Evolutionary conservation across 805 yeast species (phyloP).

Genomic region (Saccharomycopsis sp.): DNA sequence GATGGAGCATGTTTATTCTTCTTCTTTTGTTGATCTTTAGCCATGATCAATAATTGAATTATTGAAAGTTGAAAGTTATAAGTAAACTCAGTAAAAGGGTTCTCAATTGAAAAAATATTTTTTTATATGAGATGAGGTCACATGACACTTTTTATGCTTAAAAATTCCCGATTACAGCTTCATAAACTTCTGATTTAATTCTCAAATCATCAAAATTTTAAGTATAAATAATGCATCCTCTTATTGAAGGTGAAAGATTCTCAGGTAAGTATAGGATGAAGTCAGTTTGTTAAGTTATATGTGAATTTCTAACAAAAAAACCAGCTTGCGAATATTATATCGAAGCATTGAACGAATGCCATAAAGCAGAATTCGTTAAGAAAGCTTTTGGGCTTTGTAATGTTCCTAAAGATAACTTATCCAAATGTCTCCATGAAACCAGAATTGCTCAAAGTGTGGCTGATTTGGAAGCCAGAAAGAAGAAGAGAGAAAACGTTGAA

Average conservation of each 20-base stretch:
- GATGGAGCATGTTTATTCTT: constrained; percentile 47
- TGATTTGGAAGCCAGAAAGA: constrained; percentile 38
- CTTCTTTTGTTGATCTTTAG: constrained; percentile 2
- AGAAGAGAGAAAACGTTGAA: constrained; percentile 44
- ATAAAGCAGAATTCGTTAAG: constrained; percentile 52
- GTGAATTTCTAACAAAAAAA: constrained; percentile 5
- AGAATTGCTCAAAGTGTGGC: constrained; percentile 51
- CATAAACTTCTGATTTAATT: no score
- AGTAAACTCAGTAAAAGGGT: no score
- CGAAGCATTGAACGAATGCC: constrained; percentile 85
- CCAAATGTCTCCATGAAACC: constrained; percentile 71
- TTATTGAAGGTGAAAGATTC: constrained; percentile 38
- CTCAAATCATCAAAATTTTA: no score
- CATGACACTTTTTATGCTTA: no score
- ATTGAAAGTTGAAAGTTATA: no score
- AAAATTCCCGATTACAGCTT: no score
- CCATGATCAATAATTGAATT: no score
- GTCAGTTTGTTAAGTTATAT: no score
- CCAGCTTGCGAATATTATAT: constrained; percentile 60
- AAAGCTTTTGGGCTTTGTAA: constrained; percentile 80
- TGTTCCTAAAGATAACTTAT: constrained; percentile 67
- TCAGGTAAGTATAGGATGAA: not conserved
- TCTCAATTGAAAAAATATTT: no score
- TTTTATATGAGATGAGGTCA: no score
- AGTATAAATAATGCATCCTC: constrained; percentile 37